Base-by-base conservation (phyloP, 306 rosid species). In the Senna tora region DNA sequence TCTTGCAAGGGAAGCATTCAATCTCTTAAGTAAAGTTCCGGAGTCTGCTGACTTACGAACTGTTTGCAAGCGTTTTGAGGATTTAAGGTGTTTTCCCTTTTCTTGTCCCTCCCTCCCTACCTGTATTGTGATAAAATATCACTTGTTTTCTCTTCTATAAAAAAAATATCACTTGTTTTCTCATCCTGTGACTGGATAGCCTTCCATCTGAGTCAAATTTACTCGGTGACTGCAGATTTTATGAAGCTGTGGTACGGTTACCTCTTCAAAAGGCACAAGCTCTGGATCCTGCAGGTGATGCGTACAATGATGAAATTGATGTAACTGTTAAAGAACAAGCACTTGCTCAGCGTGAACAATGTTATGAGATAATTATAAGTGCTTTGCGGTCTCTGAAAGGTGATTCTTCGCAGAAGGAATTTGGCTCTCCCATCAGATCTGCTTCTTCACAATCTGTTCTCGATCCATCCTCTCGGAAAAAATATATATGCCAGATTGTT, bases 191-290 rank as follows among this genome's bases (percentile, higher is more conserved):
- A 57, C 72, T 62, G 32, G 58, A 39, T 64, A 65, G 64, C 51
- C 72, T 69, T 76, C 59, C 59, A 50, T 80, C 67, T 78, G 55
- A 72, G 58, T 70, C 56, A 77, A 43, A 33, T 41, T 38, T 56
- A 49, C 64, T 67, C 56, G 41, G 61, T 32, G 2, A 21, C 74
- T 89, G 82, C 92, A 91, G 99, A 83, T 94, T 89, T 85, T 94
- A 94, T 81, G 99, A 94, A 84, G 97, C 97, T 16, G 99, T 94
- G 50, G 97, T 94, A 74, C 89, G 84, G 69, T 84, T 94, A 72
- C 95, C 99, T 79, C 88, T 94, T 72, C 99, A 94, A 81, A 94
- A 94, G 88, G 97, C 97, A 70, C 97, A 91, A 79, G 90, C 96
- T 81, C 87, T 91, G 67, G 99, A 94, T 69, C 96, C 97, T 6